Conservation (phyloP, 2,329 filamentous ascomycete genomes). For the Nemania sp. region DNA sequence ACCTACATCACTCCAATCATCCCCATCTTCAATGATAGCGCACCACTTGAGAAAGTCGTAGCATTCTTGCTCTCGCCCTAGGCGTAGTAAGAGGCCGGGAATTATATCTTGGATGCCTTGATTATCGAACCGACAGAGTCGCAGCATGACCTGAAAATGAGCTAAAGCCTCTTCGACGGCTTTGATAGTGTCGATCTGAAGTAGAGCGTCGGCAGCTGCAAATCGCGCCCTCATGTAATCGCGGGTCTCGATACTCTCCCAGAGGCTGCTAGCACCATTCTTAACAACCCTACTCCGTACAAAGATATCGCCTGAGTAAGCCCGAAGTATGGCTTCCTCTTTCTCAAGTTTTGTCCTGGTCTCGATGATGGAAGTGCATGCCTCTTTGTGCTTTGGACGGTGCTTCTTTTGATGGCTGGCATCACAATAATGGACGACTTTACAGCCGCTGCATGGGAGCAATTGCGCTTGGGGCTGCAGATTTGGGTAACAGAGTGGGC, state of each 20-base stretch:
- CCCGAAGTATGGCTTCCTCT: conserved; percentile 44
- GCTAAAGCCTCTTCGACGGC: conserved; percentile 45
- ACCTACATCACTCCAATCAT: conserved; percentile 30
- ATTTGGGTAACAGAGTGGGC: conserved; percentile 30
- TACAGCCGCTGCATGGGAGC: conserved; percentile 44
- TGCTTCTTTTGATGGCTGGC: conserved; percentile 44
- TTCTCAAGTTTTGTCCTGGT: conserved; percentile 35
- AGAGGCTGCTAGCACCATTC: conserved; percentile 52
- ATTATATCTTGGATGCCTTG: conserved; percentile 42
- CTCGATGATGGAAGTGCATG: conserved; percentile 43
- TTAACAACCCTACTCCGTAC: conserved; percentile 46
- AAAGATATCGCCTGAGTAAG: conserved; percentile 23
- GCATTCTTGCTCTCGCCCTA: conserved; percentile 52
- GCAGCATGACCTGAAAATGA: conserved; percentile 43
- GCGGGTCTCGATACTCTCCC: conserved; percentile 49
- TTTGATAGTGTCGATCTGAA: conserved; percentile 47
- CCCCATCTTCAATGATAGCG: conserved; percentile 42
- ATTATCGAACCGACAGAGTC: conserved; percentile 41
- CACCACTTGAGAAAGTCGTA: conserved; percentile 65
- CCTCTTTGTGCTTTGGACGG: conserved; percentile 43
- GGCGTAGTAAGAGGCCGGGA: conserved; percentile 47
- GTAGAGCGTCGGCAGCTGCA: conserved; percentile 46
- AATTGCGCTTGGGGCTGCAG: conserved; percentile 28
- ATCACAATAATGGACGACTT: conserved; percentile 47
- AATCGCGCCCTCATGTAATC: conserved; percentile 55